phyloP scores from a whole-genome alignment of 768 basidiomycete species.

The Mrakia gelida region DNA sequence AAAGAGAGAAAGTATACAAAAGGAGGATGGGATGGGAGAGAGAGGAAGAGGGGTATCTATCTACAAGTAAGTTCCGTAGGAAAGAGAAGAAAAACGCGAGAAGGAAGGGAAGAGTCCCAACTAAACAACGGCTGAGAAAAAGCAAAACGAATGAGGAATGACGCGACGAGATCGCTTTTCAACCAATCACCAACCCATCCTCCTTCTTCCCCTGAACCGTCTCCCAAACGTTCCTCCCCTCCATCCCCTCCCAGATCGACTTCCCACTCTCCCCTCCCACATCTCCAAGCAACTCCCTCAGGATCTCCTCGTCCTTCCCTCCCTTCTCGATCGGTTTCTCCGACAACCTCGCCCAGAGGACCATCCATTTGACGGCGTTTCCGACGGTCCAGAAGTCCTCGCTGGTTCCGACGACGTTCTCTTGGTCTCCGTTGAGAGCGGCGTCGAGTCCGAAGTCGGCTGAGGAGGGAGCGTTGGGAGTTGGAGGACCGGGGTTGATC shows the following conservation, averaged over 20 bases:
- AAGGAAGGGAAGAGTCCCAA: too few relatives aligned
- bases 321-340: conserved; percentile 2
- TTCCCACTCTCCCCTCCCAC: neutral
- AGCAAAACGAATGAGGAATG: too few relatives aligned
- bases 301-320: neutral
- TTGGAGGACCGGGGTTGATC: conserved; percentile 5
- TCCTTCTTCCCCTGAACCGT: conserved; percentile 18
- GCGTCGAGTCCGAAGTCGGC: neutral
- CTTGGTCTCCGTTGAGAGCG: neutral
- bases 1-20: too few relatives aligned
- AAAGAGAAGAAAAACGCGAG: too few relatives aligned
- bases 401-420: conserved; percentile 1
- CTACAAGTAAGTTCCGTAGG: too few relatives aligned
- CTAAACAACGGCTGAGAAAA: too few relatives aligned
- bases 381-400: conserved; percentile 32
- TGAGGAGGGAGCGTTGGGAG: neutral
- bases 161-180: neutral
- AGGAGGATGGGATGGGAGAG: too few relatives aligned
- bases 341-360: conserved; percentile 8
- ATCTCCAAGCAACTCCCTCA: conserved; percentile 4
- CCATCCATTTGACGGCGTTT: conserved; percentile 29
- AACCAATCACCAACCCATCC: conserved; percentile 26
- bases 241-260: conserved; percentile 23
- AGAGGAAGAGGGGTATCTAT: too few relatives aligned
- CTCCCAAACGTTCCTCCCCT: conserved; percentile 31